Base-by-base conservation (phyloP, 306 rosid genomes). In the Medicago lupulina region DNA sequence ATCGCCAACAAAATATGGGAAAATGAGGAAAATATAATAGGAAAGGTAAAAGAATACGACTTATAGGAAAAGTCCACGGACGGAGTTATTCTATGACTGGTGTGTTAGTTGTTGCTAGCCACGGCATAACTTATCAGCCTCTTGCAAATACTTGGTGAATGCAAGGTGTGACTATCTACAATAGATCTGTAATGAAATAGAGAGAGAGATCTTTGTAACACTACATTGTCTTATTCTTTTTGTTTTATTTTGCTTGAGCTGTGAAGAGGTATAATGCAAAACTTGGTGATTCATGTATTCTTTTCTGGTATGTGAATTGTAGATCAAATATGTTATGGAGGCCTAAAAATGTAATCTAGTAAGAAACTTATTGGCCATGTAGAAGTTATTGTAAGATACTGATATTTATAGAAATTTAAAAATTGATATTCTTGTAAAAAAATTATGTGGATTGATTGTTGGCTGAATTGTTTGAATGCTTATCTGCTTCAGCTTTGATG, bases 61-160 rank as follows among this genome's bases (percentile, higher is more conserved):
- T 71, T 67, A 23, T 61, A 49, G 71, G 57, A 76, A 59, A 59
- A 50, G 25, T 67, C 73, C 31, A 65, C 23, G 71, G 79, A 43
- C 69, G 40, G 5, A 64, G 66, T 51, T 70, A 63, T 60, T 57
- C 71, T 19, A 57, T 14, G 70, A 57, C 47, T 70, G 73, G 73
- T 72, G 80, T 83, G 83, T 55, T 78, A 77, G 87, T 75, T 82
- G 66, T 75, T 73, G 88, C 79, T 75, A 84, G 70, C 83, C 77
- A 31, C 67, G 53, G 78, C 74, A 51, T 73, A 21, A 78, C 44
- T 62, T 74, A 67, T 67, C 72, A 44, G 7, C 7, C 40, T 44
- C 50, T 39, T 64, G 50, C n/a, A 39, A 64, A 9, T 63, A 16
- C 49, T 36, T 25, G 0, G 69, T 38, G 38, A 63, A 63, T 31